Evolutionary conservation across 2,329 filamentous ascomycete species (phyloP), one percentile per base, ranked within the genome.

Genomic region (Ceratocystis cubensis): DNA sequence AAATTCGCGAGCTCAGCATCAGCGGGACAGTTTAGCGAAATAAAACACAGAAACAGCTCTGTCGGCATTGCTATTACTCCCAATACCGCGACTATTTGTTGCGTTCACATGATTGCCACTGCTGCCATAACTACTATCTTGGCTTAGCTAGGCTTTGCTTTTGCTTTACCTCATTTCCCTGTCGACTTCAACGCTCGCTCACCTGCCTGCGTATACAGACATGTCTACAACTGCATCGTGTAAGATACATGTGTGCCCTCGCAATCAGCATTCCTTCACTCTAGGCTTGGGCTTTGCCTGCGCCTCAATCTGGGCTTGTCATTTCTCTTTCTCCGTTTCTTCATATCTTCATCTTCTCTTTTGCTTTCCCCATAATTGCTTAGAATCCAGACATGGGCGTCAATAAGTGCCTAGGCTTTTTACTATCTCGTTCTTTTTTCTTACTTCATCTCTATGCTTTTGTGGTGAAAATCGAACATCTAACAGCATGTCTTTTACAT

Each of bases 1-100:
- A 99, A 80, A 99, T 99, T 75, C 82, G 94, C 70, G 94, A 97
- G 77, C 77, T 99, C 77, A 97, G 93, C 77, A 99, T 99, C 80
- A 87, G 84, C 72, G 85, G 85, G 57, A 87, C 84, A 2, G 84
- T 87, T 65, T 87, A 75, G 56, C 25, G 25, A 4, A 13, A 17
- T 2, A 15, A 30, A 28, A 5, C 20, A 25, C 2, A 15, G 22
- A 13, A 22, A 17, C 2, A 57, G 15, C 13, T 13, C 48, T 50
- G 30, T 50, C 25, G 17, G 37, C 37, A 41, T 41, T 41, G 10
- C 37, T 13, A 41, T 41, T 41, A 13, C 37, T 41, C 37, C 30
- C 37, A 10, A 13, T 41, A 4, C 37, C 37, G 37, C 37, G 10
- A 41, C 37, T 41, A 41, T 41, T 13, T 41, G 37, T 41, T 41